Evolutionary conservation across 2,329 filamentous ascomycete species (phyloP), one percentile per base, ranked within the genome.

Genomic region (Cladosporium halotolerans): DNA sequence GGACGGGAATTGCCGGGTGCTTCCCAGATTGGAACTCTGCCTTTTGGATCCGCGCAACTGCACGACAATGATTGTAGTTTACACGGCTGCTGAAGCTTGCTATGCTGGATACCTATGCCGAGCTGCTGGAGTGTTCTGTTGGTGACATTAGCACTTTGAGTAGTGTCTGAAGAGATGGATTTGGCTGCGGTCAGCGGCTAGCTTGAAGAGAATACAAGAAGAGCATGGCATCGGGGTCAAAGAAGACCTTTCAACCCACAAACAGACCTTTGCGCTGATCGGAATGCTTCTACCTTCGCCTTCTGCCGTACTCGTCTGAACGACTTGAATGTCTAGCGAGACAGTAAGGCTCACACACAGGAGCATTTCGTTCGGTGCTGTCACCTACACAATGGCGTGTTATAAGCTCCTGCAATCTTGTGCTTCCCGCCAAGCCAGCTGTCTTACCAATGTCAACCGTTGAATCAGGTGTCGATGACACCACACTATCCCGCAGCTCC

Each of bases 291-390:
- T 33, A 59, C 64, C 66, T 9, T 50, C 46, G 59, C 62, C 57
- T 53, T 44, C 43, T 36, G 49, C 55, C 59, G 72, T 76, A 79
- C 80, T 82, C 78, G 81, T 74, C 80, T 64, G 80, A 80, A 82
- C 71, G 78, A 73, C 66, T 64, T 42, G 16, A 55, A 57, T 62
- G 68, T 69, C 74, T 72, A 80, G 80, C 80, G 79, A 82, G 79
- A 76, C 76, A 73, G 60, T 70, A 67, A 54, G 66, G 68, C 61
- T 67, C 63, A 64, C 70, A 69, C 67, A 71, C 69, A 70, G 69
- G 73, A 70, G 65, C 68, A 67, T 62, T 57, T 65, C 62, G 67
- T 70, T 66, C 55, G 45, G 53, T 52, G 45, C 57, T 54, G 60
- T 61, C 58, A 44, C 46, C 36, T 40, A 47, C 32, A 56, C 9